phyloP scores from a whole-genome alignment of 2,329 filamentous ascomycete genomes.

The Orbilia ellipsospora region DNA sequence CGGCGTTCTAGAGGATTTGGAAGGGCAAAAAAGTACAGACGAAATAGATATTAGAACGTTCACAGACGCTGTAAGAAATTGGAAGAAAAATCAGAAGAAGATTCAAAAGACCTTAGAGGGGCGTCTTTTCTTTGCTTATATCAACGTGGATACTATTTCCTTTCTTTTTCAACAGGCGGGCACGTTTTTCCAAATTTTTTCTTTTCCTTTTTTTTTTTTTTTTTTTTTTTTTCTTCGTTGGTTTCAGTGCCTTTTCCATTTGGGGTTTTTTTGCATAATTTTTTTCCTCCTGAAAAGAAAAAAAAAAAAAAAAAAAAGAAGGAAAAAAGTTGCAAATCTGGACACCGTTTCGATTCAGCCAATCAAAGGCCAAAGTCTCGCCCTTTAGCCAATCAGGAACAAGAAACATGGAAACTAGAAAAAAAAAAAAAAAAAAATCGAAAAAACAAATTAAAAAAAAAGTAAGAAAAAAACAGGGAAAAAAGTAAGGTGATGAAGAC shows the following conservation, averaged over 20 bases:
- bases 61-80: neutral
- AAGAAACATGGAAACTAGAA: too few species aligned
- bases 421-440: neutral
- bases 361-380: neutral
- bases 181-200: too few species aligned
- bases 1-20: too few species aligned
- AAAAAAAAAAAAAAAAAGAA: conserved; percentile 35
- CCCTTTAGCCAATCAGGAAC: neutral
- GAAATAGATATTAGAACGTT: too few species aligned
- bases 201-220: conserved; percentile 52
- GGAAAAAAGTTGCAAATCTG: conserved; percentile 7
- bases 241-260: conserved; percentile 29
- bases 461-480: conserved; percentile 7
- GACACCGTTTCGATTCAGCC: neutral
- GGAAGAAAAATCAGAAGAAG: neutral
- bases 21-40: too few species aligned
- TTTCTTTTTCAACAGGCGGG: conserved; percentile 2
- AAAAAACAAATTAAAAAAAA: conserved; percentile 16
- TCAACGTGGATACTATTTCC: neutral
- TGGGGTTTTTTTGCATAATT: conserved; percentile 27
- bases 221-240: conserved; percentile 49
- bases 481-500: neutral
- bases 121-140: conserved; percentile 2
- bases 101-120: neutral
- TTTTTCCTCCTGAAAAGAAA: conserved; percentile 29